Percentiles rank a stretch among this genome's conserved stretches.
Conservation (phyloP, 169 alveolate species). For the Plasmodium sp. region DNA sequence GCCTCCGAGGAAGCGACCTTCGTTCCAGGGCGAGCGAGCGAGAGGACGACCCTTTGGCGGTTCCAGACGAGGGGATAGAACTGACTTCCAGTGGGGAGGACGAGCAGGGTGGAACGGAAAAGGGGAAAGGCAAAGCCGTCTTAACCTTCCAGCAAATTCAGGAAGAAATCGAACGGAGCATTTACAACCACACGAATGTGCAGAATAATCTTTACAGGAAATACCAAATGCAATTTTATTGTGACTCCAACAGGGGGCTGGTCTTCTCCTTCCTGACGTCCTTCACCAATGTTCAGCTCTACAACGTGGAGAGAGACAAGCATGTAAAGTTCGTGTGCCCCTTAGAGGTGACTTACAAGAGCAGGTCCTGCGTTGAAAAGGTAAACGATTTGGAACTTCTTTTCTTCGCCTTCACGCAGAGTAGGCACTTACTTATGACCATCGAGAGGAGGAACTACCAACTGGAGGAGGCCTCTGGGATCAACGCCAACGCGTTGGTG, state of each 20-base stretch:
- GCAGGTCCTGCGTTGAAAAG: constrained; percentile 26
- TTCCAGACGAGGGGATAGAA: not conserved
- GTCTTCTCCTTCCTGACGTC: constrained; percentile 27
- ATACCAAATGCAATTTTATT: constrained; percentile 39
- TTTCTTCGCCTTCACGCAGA: constrained; percentile 21
- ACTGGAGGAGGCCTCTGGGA: not conserved
- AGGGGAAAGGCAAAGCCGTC: not conserved
- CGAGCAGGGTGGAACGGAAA: not conserved
- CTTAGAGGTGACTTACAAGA: constrained; percentile 18
- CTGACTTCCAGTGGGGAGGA: not conserved
- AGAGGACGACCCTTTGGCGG: no score
- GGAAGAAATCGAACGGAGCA: constrained; percentile 22
- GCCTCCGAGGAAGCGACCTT: no score
- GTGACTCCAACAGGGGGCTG: constrained; percentile 40
- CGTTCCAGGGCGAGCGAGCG: no score
- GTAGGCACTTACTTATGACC: constrained; percentile 32
- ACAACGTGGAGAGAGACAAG: constrained; percentile 39
- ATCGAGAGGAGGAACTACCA: constrained; percentile 41
- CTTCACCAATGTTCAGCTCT: constrained; percentile 13
- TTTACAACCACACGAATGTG: constrained; percentile 26
- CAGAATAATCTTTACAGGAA: constrained; percentile 34
- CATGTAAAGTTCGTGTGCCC: constrained; percentile 39
- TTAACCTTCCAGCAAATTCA: constrained; percentile 11
- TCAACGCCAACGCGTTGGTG: not conserved
- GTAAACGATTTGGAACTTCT: constrained; percentile 55